Conservation (phyloP, 1,284 basidiomycete species). For the Sanguinoderma infundibulare region DNA sequence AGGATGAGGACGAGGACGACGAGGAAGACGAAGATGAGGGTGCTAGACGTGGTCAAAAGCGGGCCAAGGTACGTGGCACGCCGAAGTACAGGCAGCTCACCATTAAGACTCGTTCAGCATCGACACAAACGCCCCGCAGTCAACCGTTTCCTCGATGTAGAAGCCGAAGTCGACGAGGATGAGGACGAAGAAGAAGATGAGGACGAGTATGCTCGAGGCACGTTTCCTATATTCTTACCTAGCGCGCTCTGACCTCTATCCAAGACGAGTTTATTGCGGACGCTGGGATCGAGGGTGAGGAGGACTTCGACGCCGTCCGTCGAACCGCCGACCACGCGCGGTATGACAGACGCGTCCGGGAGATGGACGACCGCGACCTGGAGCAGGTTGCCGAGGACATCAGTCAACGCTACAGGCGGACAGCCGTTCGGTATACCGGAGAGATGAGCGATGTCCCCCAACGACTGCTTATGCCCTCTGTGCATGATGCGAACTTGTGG, state of each 20-base stretch:
- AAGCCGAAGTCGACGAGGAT: slow-evolving; percentile 93
- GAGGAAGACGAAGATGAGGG: slow-evolving; percentile 47
- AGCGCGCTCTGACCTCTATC: slow-evolving; percentile 1
- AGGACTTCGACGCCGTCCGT: slow-evolving; percentile 69
- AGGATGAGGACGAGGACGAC: slow-evolving; percentile 51
- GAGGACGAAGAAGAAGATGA: slow-evolving; percentile 96
- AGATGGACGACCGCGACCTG: slow-evolving; percentile 84
- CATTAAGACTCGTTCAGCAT: slow-evolving; percentile 42
- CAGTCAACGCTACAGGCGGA: slow-evolving; percentile 79
- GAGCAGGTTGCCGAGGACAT: slow-evolving; percentile 88
- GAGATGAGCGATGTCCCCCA: slow-evolving; percentile 96
- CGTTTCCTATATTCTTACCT: slow-evolving; percentile 26
- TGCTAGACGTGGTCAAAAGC: slow-evolving; percentile 50
- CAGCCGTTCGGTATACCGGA: slow-evolving; percentile 78
- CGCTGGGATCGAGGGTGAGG: slow-evolving; percentile 66
- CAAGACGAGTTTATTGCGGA: slow-evolving; percentile 86
- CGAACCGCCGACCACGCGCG: slow-evolving; percentile 75
- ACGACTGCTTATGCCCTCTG: slow-evolving; percentile 94
- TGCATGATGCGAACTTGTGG: slow-evolving; percentile 96
- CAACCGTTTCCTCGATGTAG: slow-evolving; percentile 92
- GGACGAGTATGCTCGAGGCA: slow-evolving; percentile 79
- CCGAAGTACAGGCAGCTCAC: slow-evolving; percentile 11
- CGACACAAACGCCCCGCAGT: slow-evolving; percentile 67
- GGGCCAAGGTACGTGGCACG: slow-evolving; percentile 51
- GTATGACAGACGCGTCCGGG: slow-evolving; percentile 77